A percentile compares a stretch with the other conserved stretches of the same genome.
These are phyloP conservation scores for Fragilariopsis cylindrus DNA, from an alignment of 108 stramenopile species.

Conservation along the genomic window DNA sequence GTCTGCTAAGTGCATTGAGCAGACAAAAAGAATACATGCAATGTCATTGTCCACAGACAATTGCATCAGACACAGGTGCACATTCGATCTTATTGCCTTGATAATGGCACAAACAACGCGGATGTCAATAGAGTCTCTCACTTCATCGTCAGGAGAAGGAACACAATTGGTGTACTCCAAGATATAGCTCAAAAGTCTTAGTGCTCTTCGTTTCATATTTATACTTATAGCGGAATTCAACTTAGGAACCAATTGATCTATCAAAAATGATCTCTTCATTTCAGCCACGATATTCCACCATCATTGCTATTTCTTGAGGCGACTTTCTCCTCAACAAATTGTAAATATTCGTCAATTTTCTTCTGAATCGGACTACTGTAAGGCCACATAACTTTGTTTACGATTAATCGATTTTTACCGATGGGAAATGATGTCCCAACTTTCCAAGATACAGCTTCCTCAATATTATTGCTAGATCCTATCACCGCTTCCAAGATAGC, in stretches of 20 bases:
- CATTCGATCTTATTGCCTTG: constrained; percentile 7
- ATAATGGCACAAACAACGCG: constrained; percentile 1
- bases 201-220: constrained; percentile 2
- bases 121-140: not conserved
- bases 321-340: constrained; percentile 13
- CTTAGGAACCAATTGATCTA: constrained; percentile 7
- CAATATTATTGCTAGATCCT: not conserved
- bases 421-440: constrained; percentile 22
- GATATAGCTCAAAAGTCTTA: constrained; percentile 13
- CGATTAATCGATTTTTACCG: not conserved
- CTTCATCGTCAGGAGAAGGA: not conserved
- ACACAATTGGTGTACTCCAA: not conserved
- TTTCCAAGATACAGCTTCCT: not conserved
- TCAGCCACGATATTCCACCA: constrained; percentile 10
- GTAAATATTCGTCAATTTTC: constrained; percentile 29
- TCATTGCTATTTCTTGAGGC: not conserved
- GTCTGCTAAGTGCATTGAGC: constrained; percentile 14
- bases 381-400: constrained; percentile 1
- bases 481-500: constrained; percentile 20
- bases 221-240: not conserved
- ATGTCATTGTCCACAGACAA: constrained; percentile 12
- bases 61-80: constrained; percentile 19
- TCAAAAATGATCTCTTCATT: constrained; percentile 16
- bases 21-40: constrained; percentile 4
- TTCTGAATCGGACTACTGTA: constrained; percentile 24